phyloP scores from a whole-genome alignment of 768 basidiomycete species.

The Boletellus ananas region DNA sequence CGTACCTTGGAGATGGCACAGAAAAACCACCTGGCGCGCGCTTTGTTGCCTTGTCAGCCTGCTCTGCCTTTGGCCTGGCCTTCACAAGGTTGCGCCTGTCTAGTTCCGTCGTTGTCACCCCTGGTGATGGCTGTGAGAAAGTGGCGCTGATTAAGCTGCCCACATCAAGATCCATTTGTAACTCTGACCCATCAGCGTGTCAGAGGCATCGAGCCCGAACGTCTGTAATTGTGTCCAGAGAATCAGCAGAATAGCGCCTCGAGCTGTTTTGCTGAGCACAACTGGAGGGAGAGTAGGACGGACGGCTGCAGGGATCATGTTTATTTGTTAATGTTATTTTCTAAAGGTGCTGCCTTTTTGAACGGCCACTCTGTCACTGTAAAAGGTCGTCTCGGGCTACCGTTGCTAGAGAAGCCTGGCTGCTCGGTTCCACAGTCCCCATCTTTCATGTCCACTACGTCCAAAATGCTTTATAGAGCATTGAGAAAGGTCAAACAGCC shows the following conservation, averaged over 20 bases:
- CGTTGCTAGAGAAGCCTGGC: neutral
- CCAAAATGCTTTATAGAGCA: conserved; percentile 30
- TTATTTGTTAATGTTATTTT: conserved; percentile 28
- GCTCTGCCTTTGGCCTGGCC: conserved; percentile 75
- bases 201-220: neutral
- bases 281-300: too few species aligned
- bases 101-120: conserved; percentile 89
- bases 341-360: conserved; percentile 19
- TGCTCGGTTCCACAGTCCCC: conserved; percentile 6
- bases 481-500: conserved; percentile 48
- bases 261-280: too few species aligned
- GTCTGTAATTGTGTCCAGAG: neutral
- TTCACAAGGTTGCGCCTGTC: conserved; percentile 77
- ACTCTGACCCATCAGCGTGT: conserved; percentile 7
- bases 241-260: too few species aligned
- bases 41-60: conserved; percentile 91
- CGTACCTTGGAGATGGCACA: conserved; percentile 92
- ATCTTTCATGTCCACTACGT: conserved; percentile 15
- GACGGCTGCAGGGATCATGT: neutral
- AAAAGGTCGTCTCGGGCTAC: conserved; percentile 5
- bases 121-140: conserved; percentile 36
- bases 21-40: conserved; percentile 84
- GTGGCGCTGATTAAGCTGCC: conserved; percentile 2
- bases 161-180: neutral
- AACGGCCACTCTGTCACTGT: neutral